Base-by-base conservation (phyloP, 305 asterid species). In the Ilex paraguariensis region DNA sequence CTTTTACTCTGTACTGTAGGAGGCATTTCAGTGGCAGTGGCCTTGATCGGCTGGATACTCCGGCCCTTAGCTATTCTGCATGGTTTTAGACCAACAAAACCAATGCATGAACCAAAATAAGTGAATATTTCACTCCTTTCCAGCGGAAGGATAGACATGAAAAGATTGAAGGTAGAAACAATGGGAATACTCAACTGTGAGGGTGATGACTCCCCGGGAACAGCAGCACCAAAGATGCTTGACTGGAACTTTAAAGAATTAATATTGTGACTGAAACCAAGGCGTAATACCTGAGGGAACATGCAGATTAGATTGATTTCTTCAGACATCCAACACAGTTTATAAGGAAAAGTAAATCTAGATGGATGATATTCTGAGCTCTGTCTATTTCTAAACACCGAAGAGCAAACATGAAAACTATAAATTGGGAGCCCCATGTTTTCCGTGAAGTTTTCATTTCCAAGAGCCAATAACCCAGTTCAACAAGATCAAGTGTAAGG, bases 1-100 rank as follows among this genome's bases (percentile, higher is more conserved):
- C 54, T 60, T 77, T 65, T 82, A 92, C 98, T 84, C 63, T 75
- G 78, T 65, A 87, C 73, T 31, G 94, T 69, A 40, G 91, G 93
- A 59, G 98, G 98, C 51, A 73, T 62, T 77, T 84, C 88, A 3
- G 96, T 90, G 21, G 94, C 98, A 14, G 92, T 87, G 54, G 98
- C 98, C 76, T 67, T 82, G 61, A 87, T 58, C n/a, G 96, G 87
- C 72, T 73, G 85, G 65, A 79, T 71, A 21, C 69, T 16, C 50
- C 73, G 68, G 63, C 80, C 32, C 33, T 68, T 51, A 64, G 65
- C 60, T 71, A 62, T 85, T 76, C 95, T 92, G 77, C 13, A 72
- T 13, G 63, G 17, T 67, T 56, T 32, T 57, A 57, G 40, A 16
- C 54, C 67, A 63, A 21, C 31, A 16, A 15, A 66, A 64, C 68